phyloP scores from a whole-genome alignment of 1,284 basidiomycete genomes.

The Porogramme epimiltina region DNA sequence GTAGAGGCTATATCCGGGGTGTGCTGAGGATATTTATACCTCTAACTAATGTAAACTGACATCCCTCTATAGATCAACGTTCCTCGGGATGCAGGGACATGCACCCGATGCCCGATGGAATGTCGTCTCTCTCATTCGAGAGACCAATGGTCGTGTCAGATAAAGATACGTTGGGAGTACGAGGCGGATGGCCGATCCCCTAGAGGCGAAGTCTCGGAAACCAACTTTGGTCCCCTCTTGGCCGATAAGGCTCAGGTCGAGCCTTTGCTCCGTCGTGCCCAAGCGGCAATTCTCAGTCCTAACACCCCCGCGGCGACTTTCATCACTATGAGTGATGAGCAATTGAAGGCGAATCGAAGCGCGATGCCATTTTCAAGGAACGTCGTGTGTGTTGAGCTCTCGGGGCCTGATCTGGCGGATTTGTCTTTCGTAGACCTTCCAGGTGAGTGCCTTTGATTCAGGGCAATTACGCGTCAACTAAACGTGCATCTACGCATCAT shows the following conservation, averaged over 20 bases:
- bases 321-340: conserved; percentile 25
- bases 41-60: background rate
- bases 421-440: conserved; percentile 49
- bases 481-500: background rate
- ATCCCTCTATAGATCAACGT: conserved; percentile 22
- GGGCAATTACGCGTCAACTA: background rate
- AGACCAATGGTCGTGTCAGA: conserved; percentile 34
- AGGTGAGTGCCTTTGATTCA: conserved; percentile 28
- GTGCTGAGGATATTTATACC: conserved; percentile 19
- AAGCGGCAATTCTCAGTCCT: conserved; percentile 46
- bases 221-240: conserved; percentile 38
- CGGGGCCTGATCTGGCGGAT: conserved; percentile 46
- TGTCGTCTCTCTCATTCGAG: conserved; percentile 25
- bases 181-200: conserved; percentile 9
- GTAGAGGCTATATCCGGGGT: conserved; percentile 64
- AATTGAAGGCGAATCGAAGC: conserved; percentile 18
- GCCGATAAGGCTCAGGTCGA: conserved; percentile 40
- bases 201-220: conserved; percentile 34
- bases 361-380: conserved; percentile 43
- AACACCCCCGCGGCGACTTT: conserved; percentile 24
- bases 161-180: conserved; percentile 35
- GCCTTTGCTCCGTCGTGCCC: conserved; percentile 44
- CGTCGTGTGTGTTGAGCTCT: conserved; percentile 46
- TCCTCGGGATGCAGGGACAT: conserved; percentile 25
- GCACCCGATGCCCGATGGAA: conserved; percentile 33